Base-by-base conservation (phyloP, 495 filamentous ascomycete genomes). In the Lineolata rhizophorae region DNA sequence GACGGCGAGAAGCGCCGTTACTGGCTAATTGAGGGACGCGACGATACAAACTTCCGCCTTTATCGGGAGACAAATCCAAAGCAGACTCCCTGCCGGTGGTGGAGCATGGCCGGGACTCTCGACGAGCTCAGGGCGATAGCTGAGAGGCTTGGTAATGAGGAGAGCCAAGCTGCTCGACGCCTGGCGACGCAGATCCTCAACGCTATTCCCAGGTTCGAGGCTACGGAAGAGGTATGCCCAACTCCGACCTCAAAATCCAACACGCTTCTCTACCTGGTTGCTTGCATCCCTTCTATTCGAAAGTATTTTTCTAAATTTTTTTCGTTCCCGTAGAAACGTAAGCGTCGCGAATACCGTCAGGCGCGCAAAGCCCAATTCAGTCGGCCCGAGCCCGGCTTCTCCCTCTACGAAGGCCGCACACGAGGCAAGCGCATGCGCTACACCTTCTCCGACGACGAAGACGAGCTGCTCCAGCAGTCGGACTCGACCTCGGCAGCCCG, bases 361-460 rank as follows among this genome's bases (percentile, higher is more conserved):
- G 64, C 67, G 35, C 76, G 80, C 34, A 90, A 91, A 48, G 77
- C 80, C 29, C 72, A 76, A 35, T 97, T 95, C 52, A 62, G 70
- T 32, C 73, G 85, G 10, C 82, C 84, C 3, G 83, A 91, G 41
- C 74, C 76, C 17, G 83, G 81, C 2, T 83, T 84, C 52, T 93
- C 82, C 10, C 59, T 87, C 31, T 95, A 95, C 51, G 87, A 97
- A 57, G 90, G 90, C 22, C 80, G 87, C 27, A 95, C 90, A 0
- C 68, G 87, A 32, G 87, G 87, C 25, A 95, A 95, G 55, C 74
- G 83, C 27, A 74, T 92, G 52, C 90, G 78, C 48, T 97, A 95
- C 40, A 94, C 83, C 0, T 95, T 77, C 48, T 92, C 82, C 0
- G 82, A 92, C 26, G 83, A 92, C 24, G 81, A 90, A 42, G 74